Percentiles rank a stretch among this genome's conserved stretches.
phyloP scores from a whole-genome alignment of 2,329 filamentous ascomycete species.

The Penicillium nordicum region DNA sequence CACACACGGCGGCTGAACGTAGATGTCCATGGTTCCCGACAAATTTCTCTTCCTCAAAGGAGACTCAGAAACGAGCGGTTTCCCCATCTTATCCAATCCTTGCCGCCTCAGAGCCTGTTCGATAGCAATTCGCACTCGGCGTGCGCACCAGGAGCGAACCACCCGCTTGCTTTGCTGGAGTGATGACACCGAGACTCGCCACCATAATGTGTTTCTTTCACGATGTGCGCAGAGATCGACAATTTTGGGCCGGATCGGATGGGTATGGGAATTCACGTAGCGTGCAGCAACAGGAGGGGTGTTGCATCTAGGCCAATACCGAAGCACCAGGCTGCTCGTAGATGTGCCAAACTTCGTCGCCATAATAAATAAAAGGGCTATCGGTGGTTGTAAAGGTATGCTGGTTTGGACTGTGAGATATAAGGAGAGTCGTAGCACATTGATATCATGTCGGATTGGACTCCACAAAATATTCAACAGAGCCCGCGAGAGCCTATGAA shows the following conservation, averaged over 20 bases:
- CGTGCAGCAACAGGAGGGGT: conserved; percentile 30
- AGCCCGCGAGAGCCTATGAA: background rate
- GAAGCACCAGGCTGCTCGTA: conserved; percentile 22
- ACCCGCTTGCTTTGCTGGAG: conserved; percentile 38
- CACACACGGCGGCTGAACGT: conserved; percentile 16
- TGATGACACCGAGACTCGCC: conserved; percentile 39
- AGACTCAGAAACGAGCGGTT: conserved; percentile 3
- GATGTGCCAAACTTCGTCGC: conserved; percentile 19
- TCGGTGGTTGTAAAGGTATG: background rate
- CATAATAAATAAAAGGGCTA: conserved; percentile 1
- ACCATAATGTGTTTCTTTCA: conserved; percentile 47
- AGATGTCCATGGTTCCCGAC: conserved; percentile 38
- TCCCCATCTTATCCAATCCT: conserved; percentile 43
- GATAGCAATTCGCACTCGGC: conserved; percentile 47
- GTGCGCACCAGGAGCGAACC: conserved; percentile 46
- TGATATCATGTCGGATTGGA: conserved; percentile 17
- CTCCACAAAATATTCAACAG: background rate
- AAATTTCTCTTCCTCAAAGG: conserved; percentile 19
- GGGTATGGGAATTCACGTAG: conserved; percentile 26
- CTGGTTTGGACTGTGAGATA: background rate
- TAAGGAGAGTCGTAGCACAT: conserved; percentile 4
- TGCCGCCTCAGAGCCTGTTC: conserved; percentile 43
- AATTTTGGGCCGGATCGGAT: conserved; percentile 40
- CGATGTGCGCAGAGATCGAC: conserved; percentile 36
- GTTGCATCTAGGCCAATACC: conserved; percentile 23